These are phyloP conservation scores for Xylaria longipes DNA, from an alignment of 495 filamentous ascomycete genomes.

Conservation along the genomic window DNA sequence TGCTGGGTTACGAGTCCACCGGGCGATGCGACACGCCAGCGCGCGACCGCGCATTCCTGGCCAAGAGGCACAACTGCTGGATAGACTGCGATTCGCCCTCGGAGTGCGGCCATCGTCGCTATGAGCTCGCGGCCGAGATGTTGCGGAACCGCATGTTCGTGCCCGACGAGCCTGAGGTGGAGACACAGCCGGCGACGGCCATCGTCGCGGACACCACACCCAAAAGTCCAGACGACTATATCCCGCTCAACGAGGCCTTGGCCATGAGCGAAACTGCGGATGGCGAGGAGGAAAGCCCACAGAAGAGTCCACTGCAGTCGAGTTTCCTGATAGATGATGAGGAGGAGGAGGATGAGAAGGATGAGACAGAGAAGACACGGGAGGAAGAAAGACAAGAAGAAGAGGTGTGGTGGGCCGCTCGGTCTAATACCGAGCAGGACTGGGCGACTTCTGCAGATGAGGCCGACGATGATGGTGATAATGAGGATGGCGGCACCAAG, in stretches of 20 bases:
- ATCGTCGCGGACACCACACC: slow-evolving; percentile 9
- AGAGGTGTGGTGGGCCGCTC: not conserved
- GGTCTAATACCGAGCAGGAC: not conserved
- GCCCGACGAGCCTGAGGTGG: slow-evolving; percentile 16
- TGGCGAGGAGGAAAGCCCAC: slow-evolving; percentile 14
- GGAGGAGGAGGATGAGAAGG: slow-evolving; percentile 3
- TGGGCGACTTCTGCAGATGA: not conserved
- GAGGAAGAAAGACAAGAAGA: slow-evolving; percentile 1
- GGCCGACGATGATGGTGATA: slow-evolving; percentile 2
- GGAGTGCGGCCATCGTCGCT: slow-evolving; percentile 47
- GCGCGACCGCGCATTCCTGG: slow-evolving; percentile 36
- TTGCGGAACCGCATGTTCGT: slow-evolving; percentile 16
- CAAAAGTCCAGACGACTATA: slow-evolving; percentile 27
- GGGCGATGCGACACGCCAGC: slow-evolving; percentile 20
- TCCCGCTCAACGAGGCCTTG: not conserved
- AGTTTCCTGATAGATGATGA: slow-evolving; percentile 32
- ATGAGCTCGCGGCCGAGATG: slow-evolving; percentile 30
- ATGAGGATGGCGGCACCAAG: slow-evolving; percentile 15
- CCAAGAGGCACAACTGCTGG: slow-evolving; percentile 44
- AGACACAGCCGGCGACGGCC: slow-evolving; percentile 12
- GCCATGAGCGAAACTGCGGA: not conserved
- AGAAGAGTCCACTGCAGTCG: slow-evolving; percentile 33
- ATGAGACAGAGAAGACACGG: not conserved
- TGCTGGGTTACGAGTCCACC: slow-evolving; percentile 31
- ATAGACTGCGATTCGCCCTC: slow-evolving; percentile 52